Evolutionary conservation across 495 filamentous ascomycete genomes (phyloP), one percentile per base, ranked within the genome.

Genomic region (Annulohypoxylon bovei): DNA sequence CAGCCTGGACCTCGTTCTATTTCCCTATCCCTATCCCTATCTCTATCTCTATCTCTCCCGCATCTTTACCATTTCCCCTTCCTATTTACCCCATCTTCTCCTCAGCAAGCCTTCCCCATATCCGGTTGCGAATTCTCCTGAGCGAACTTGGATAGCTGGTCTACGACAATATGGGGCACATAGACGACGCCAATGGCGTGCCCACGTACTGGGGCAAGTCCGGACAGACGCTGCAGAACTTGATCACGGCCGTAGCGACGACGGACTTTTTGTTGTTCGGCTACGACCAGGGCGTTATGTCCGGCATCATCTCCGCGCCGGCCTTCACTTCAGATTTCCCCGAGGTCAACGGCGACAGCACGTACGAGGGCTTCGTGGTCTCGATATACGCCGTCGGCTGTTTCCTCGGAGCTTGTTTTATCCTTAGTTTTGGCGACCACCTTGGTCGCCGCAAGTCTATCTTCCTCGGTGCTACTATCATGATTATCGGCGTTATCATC

Each of bases 401-500:
- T 73, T 91, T 92, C 77, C 77, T 86, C 35, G 90, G 91, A 6
- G 87, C 91, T 4, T 83, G 90, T 39, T 73, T 88, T 25, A 87
- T 85, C 11, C 89, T 92, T 59, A 87, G 83, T 60, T 81, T 92
- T 55, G 89, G 90, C 60, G 87, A 93, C 72, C 80, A 84, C 32
- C 88, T 93, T n/a, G 91, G 90, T 20, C 85, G 90, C 40, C 86
- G 89, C 65, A 87, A 84, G 75, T 91, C 88, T 22, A 90, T 92
- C 73, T 90, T 92, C 71, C 63, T 83, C n/a, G 91, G 90, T 69
- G 89, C 85, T 61, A 33, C 72, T 25, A 80, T 93, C 70, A 93
- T 95, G 91, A 86, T 92, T 60, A 16, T 91, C 8, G 92, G 92
- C 20, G 89, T 91, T 53, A 82, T 90, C 27, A 90, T 94, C 62